Evolutionary conservation across 352 stramenopile species (phyloP).

Genomic region (Phytophthora niederhauseri): DNA sequence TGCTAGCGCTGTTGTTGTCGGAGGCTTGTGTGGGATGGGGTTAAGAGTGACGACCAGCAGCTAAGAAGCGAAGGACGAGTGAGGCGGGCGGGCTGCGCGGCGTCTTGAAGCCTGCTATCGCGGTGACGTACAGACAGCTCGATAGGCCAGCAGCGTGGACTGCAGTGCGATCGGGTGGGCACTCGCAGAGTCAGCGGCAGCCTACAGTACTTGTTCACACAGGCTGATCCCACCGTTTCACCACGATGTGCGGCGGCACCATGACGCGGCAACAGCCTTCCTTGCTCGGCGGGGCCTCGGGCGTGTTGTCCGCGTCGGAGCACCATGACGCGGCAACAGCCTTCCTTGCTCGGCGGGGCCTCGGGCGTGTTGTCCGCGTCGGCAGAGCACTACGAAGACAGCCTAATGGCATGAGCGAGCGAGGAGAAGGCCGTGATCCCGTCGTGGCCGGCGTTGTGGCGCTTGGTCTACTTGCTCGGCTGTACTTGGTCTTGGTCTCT

Average conservation of each 20-base stretch:
- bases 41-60: background rate
- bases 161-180: too few relatives aligned
- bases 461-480: constrained; percentile 2
- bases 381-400: background rate
- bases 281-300: background rate
- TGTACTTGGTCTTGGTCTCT: constrained; percentile 14
- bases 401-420: background rate
- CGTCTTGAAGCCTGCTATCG: constrained; percentile 20
- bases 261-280: background rate
- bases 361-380: background rate
- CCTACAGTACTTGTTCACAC: background rate
- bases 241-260: constrained; percentile 6
- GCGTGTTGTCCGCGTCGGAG: background rate
- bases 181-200: too few relatives aligned
- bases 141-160: constrained; percentile 9
- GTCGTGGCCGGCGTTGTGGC: background rate
- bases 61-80: background rate
- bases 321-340: background rate
- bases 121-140: constrained; percentile 15
- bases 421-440: background rate
- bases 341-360: background rate
- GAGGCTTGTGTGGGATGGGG: too few relatives aligned
- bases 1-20: too few relatives aligned
- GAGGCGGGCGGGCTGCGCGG: constrained; percentile 4
- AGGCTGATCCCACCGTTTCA: constrained; percentile 16